A percentile compares a stretch with the other conserved stretches of the same genome.
These are phyloP conservation scores for Hypoxylon sp. DNA, from an alignment of 2,329 filamentous ascomycete species.

Conservation along the genomic window DNA sequence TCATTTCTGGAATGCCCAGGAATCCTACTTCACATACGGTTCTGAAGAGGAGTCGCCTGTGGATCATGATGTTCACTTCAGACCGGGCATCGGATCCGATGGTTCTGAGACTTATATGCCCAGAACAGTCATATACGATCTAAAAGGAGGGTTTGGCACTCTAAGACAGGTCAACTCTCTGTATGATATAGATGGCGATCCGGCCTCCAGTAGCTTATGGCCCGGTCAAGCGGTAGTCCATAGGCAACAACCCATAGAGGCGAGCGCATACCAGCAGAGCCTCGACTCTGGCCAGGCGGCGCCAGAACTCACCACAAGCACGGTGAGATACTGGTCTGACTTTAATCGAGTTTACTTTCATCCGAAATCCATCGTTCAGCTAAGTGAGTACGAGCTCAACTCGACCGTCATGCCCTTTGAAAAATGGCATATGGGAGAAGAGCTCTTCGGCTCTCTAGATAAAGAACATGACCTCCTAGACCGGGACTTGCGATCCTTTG, in stretches of 20 bases:
- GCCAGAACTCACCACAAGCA: constrained; percentile 70
- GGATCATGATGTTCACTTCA: constrained; percentile 89
- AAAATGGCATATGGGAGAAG: constrained; percentile 75
- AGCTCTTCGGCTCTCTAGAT: constrained; percentile 77
- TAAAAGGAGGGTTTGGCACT: constrained; percentile 92
- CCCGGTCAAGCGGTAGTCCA: constrained; percentile 73
- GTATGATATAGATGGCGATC: constrained; percentile 67
- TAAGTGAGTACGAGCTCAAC: constrained; percentile 86
- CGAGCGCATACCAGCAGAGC: constrained; percentile 79
- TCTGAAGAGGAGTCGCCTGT: constrained; percentile 71
- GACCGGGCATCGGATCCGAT: constrained; percentile 81
- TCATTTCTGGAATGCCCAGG: constrained; percentile 98
- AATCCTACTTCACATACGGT: constrained; percentile 95
- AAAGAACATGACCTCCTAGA: constrained; percentile 88
- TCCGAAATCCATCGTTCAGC: constrained; percentile 83
- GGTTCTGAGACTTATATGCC: constrained; percentile 92
- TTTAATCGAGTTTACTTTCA: constrained; percentile 94
- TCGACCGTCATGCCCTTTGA: constrained; percentile 85
- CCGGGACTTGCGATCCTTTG: constrained; percentile 86
- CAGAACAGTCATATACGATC: constrained; percentile 89
- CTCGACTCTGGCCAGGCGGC: constrained; percentile 75
- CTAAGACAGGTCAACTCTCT: constrained; percentile 87
- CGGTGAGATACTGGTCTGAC: constrained; percentile 96
- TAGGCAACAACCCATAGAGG: constrained; percentile 70
- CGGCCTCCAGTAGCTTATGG: constrained; percentile 55